Base-by-base conservation (phyloP, 208 protist species). In the Leishmania braziliensis region DNA sequence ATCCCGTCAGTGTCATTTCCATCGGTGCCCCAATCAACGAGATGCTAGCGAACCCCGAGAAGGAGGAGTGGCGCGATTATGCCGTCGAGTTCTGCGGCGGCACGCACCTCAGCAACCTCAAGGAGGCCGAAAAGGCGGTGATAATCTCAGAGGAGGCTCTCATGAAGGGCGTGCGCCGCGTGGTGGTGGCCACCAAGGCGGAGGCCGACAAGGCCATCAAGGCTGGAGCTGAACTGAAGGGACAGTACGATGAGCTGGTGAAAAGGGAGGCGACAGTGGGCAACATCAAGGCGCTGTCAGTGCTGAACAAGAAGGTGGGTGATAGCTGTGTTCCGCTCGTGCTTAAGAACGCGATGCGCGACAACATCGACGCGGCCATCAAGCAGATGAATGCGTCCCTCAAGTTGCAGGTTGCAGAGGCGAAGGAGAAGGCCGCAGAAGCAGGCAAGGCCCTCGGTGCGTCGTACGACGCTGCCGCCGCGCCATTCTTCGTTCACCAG, bases 11-110 rank as follows among this genome's bases (percentile, higher is more conserved):
- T 82, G 98, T 99, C 51, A 93, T 99, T n/a, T 97, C 95, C 74
- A 90, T 99, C 63, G 99, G 99, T 74, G 79, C 87, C 0, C 75
- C 91, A 26, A 87, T 99, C 56, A 95, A 99, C 29, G 85, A 95
- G 14, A 84, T 99, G 43, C 65, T 99, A 23, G 85, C 83, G 18
- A 88, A 98, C 73, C 98, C 98, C 3, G 90, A 95, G 54, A 98
- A 97, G 74, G 74, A 90, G 53, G 88, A 98, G 88, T 95, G 92
- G 96, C 78, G 86, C n/a, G 83, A 93, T 33, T 98, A 95, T 86
- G 93, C 96, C 4, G 91, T 99, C 46, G 99, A 99, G 92, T 99
- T 99, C 88, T 99, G 99, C 91, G 99, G 99, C 87, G 97, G 97
- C 50, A 99, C 98, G 50, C 98, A 99, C 88, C 86, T 99, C 14